phyloP scores from a whole-genome alignment of 164 flowering plant genomes.

The Chloranthus sessilifolius region DNA sequence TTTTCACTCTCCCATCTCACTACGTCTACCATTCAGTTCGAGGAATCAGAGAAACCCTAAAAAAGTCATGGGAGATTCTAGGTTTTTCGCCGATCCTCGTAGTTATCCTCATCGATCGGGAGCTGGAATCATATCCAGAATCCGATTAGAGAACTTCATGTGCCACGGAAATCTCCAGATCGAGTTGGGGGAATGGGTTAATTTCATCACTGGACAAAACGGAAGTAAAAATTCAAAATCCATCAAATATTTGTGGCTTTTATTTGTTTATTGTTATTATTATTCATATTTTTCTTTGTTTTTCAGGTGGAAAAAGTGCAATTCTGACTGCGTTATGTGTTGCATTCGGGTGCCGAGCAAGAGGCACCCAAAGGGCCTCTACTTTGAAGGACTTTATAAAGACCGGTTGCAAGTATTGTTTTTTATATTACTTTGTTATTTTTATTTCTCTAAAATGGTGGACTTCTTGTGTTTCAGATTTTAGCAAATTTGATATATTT shows the following conservation, averaged over 20 bases:
- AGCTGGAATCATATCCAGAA: conserved; percentile 60
- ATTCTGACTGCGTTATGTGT: conserved; percentile 80
- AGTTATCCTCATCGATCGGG: conserved; percentile 16
- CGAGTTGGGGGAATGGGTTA: conserved; percentile 64
- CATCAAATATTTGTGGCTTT: not conserved
- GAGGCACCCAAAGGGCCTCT: conserved; percentile 74
- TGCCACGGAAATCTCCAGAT: conserved; percentile 69
- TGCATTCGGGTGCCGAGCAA: conserved; percentile 82
- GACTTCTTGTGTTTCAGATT: too few relatives aligned
- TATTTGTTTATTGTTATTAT: not conserved
- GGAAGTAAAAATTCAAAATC: too few relatives aligned
- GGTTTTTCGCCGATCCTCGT: conserved; percentile 22
- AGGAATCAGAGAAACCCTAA: conserved; percentile 5
- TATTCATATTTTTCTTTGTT: not conserved
- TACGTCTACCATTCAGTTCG: not conserved
- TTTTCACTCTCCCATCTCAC: not conserved
- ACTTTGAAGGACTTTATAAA: conserved; percentile 85
- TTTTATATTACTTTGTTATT: not conserved
- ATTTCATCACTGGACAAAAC: conserved; percentile 94
- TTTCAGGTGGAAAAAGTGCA: conserved; percentile 93
- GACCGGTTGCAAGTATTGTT: conserved; percentile 76
- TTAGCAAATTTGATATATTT: too few relatives aligned
- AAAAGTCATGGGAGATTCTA: conserved; percentile 35
- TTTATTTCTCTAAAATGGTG: not conserved
- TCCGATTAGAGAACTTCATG: conserved; percentile 88